A percentile compares a stretch with the other conserved stretches of the same genome.
These are phyloP conservation scores for Rubia balearica DNA, from an alignment of 305 asterid genomes.

Conservation along the genomic window DNA sequence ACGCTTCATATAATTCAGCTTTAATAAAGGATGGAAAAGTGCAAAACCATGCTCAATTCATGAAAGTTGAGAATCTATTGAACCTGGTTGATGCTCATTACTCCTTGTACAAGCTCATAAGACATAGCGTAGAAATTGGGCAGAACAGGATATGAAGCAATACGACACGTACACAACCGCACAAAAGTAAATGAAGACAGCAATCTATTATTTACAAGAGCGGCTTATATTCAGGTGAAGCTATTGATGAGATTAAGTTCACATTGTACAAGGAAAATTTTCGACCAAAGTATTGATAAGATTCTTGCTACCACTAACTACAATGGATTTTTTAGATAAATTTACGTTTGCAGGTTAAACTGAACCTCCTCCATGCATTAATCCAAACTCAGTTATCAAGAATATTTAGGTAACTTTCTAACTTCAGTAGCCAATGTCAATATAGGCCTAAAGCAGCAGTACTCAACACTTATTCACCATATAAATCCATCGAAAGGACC, in stretches of 20 bases:
- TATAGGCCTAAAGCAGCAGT: background rate
- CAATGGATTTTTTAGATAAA: background rate
- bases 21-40: background rate
- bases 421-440: background rate
- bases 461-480: background rate
- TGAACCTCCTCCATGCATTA: background rate
- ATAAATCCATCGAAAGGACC: background rate
- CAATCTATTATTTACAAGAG: background rate
- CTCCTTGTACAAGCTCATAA: background rate
- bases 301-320: background rate
- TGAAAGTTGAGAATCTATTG: background rate
- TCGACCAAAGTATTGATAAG: background rate
- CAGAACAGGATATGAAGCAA: background rate
- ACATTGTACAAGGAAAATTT: background rate
- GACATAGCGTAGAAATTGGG: background rate
- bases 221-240: background rate
- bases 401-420: background rate
- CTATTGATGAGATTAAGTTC: background rate
- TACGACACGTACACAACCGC: background rate
- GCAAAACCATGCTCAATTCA: background rate
- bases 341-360: background rate
- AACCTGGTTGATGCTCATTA: too few relatives aligned
- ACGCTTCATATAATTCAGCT: background rate
- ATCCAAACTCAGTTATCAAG: slow-evolving; percentile 4
- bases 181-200: background rate